Percentiles rank a stretch among this genome's conserved stretches.
phyloP scores from a whole-genome alignment of 2,329 filamentous ascomycete species.

The Botrytis squamosa region DNA sequence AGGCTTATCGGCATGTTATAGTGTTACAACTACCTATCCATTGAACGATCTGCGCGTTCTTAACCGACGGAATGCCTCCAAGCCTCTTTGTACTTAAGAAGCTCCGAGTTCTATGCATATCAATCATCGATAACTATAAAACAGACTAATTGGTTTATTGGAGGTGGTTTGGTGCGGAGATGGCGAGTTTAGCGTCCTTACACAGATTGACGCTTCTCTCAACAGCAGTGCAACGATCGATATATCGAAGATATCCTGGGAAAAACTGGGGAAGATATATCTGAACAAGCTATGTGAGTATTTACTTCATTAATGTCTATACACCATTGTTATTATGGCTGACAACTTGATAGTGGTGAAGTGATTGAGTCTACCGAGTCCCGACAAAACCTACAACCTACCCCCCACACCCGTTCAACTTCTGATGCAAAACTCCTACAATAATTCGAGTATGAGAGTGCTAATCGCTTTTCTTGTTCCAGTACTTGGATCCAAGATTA shows the following conservation, averaged over 20 bases:
- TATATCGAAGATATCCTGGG: not conserved
- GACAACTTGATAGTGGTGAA: not conserved
- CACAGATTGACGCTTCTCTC: not conserved
- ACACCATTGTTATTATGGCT: not conserved
- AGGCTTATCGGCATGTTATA: not conserved
- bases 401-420: not conserved
- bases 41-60: not conserved
- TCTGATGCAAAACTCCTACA: not conserved
- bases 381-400: not conserved
- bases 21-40: not conserved
- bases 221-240: not conserved
- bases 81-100: not conserved
- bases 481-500: too few species aligned
- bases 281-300: not conserved
- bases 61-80: not conserved
- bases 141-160: not conserved
- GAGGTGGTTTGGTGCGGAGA: not conserved
- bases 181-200: not conserved
- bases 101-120: not conserved
- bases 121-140: not conserved
- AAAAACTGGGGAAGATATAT: not conserved
- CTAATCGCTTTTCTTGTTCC: fast-evolving
- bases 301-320: not conserved
- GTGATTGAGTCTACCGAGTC: not conserved
- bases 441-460: too few species aligned